phyloP scores from a whole-genome alignment of 2,329 filamentous ascomycete species.

The Cytospora chrysosperma region DNA sequence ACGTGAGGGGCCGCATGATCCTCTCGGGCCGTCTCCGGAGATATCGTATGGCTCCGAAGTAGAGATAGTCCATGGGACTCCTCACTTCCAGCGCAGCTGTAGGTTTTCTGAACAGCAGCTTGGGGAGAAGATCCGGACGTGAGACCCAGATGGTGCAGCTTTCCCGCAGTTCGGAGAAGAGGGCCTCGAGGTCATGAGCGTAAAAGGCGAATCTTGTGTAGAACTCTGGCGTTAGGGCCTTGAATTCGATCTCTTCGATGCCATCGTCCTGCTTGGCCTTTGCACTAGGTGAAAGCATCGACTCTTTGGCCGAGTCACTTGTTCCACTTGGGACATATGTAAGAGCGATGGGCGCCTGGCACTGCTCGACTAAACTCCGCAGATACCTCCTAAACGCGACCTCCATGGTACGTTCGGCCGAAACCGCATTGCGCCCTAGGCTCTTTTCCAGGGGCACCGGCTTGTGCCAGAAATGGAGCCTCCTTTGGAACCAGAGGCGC shows the following conservation, averaged over 20 bases:
- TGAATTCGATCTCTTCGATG: slow-evolving; percentile 50
- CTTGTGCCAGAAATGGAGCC: slow-evolving; percentile 63
- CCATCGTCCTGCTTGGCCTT: slow-evolving; percentile 17
- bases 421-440: slow-evolving; percentile 52
- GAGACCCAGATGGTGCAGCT: slow-evolving; percentile 59
- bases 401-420: slow-evolving; percentile 49
- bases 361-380: slow-evolving; percentile 47
- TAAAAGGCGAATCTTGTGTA: slow-evolving; percentile 67
- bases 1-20: slow-evolving; percentile 43
- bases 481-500: slow-evolving; percentile 54
- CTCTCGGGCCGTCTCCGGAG: slow-evolving; percentile 43
- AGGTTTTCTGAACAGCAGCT: slow-evolving; percentile 43
- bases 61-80: slow-evolving; percentile 39
- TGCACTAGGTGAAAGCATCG: slow-evolving; percentile 37
- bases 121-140: slow-evolving; percentile 50
- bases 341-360: slow-evolving; percentile 45
- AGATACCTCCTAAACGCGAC: slow-evolving; percentile 48
- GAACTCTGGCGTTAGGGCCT: slow-evolving; percentile 63
- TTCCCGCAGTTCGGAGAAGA: slow-evolving; percentile 60
- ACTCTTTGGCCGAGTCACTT: slow-evolving; percentile 36
- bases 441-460: slow-evolving; percentile 61
- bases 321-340: slow-evolving; percentile 55
- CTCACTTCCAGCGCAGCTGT: slow-evolving; percentile 36
- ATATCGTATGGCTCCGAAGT: slow-evolving; percentile 45
- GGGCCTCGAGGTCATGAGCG: slow-evolving; percentile 58